Conservation (phyloP, 371 early-diverging fungal species). For the Mucor irregularis region DNA sequence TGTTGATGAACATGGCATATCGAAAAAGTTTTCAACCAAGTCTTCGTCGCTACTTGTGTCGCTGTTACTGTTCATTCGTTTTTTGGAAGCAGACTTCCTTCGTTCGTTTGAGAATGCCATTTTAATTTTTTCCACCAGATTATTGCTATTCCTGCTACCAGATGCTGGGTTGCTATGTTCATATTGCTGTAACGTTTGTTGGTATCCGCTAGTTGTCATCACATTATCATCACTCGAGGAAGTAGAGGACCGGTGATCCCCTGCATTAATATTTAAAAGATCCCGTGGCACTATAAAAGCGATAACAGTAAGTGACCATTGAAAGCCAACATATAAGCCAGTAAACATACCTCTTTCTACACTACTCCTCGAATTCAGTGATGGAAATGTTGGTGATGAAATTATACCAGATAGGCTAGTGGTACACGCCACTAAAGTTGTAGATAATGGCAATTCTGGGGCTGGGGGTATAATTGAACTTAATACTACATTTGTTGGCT, state of each 20-base stretch:
- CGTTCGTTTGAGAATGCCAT: constrained; percentile 36
- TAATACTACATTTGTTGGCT: constrained; percentile 3
- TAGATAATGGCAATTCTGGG: constrained; percentile 18
- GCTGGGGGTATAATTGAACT: constrained; percentile 1
- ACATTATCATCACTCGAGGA: constrained; percentile 7
- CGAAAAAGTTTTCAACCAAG: constrained; percentile 2
- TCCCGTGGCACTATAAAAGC: neutral
- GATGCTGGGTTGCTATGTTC: neutral
- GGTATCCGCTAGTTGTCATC: neutral
- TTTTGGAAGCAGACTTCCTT: constrained; percentile 3
- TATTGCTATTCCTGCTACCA: neutral
- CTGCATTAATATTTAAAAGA: constrained; percentile 6
- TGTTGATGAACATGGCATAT: constrained; percentile 1
- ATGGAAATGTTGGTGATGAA: constrained; percentile 6
- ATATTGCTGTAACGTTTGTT: neutral
- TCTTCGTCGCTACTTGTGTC: constrained; percentile 6
- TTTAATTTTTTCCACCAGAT: constrained; percentile 39
- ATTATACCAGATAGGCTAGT: constrained; percentile 23
- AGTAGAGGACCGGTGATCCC: constrained; percentile 13
- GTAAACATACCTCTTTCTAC: no score
- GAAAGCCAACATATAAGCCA: neutral
- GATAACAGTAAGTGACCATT: no score
- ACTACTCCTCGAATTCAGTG: no score
- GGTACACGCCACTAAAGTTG: constrained; percentile 21
- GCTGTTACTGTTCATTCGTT: neutral